Conservation (phyloP, 1,139 yeast genomes). For the Pneumocystis murina region DNA sequence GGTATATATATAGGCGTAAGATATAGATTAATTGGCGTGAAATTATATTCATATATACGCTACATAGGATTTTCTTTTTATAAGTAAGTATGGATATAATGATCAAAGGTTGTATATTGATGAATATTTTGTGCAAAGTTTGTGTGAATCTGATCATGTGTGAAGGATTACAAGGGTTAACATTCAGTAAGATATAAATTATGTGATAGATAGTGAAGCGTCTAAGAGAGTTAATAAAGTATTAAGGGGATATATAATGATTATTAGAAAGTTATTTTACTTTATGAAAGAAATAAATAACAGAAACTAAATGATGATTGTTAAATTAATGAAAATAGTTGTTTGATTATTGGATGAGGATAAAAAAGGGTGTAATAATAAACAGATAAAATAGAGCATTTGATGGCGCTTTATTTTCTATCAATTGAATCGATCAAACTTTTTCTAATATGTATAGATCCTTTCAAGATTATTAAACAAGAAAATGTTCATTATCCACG, state of each 20-base stretch:
- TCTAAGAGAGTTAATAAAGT: no score
- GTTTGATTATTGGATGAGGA: no score
- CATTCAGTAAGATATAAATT: background rate
- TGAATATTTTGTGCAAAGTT: background rate
- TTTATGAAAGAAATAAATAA: no score
- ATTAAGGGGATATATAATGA: background rate
- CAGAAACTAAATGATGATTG: no score
- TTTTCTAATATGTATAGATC: constrained; percentile 1
- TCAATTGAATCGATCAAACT: background rate
- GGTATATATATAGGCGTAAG: no score
- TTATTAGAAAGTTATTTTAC: no score
- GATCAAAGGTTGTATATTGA: background rate
- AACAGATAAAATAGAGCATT: no score
- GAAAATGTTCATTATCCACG: constrained; percentile 66
- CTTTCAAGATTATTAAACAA: constrained; percentile 37
- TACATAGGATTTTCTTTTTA: no score
- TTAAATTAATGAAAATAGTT: no score
- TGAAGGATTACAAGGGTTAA: background rate
- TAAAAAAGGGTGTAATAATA: no score
- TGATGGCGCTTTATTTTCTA: background rate
- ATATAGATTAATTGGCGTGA: no score
- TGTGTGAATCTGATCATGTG: background rate
- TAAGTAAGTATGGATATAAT: background rate
- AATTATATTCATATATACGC: no score
- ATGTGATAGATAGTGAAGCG: background rate